Conservation (phyloP, 345 rosid genomes). For the Populus alba region DNA sequence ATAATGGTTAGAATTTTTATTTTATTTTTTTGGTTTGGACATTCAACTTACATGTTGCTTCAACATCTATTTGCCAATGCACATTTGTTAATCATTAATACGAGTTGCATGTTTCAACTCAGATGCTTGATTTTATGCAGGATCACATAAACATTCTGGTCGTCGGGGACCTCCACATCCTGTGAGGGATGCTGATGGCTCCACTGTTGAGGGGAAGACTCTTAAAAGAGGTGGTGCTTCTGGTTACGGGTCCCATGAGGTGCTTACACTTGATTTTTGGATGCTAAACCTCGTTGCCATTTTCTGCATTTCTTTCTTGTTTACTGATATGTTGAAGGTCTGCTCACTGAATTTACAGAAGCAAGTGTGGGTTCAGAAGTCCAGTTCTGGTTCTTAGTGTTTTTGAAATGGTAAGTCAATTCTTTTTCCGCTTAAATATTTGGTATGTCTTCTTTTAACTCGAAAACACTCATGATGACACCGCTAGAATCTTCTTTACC, state of each 20-base stretch:
- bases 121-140: slow-evolving; percentile 29
- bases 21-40: not conserved
- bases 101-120: not conserved
- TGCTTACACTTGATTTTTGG: slow-evolving; percentile 25
- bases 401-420: slow-evolving; percentile 8
- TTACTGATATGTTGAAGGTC: slow-evolving; percentile 11
- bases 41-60: not conserved
- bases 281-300: slow-evolving; percentile 1
- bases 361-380: slow-evolving; percentile 82
- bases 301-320: not conserved
- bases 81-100: not conserved
- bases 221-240: slow-evolving; percentile 52
- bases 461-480: not conserved
- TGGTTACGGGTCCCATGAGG: slow-evolving; percentile 59
- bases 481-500: not conserved
- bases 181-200: slow-evolving; percentile 42
- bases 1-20: slow-evolving; percentile 38
- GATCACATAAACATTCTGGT: slow-evolving; percentile 41
- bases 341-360: slow-evolving; percentile 50
- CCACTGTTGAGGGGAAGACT: slow-evolving; percentile 41
- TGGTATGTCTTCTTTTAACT: not conserved
- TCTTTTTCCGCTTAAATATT: not conserved
- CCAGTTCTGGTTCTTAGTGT: slow-evolving; percentile 57
- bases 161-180: slow-evolving; percentile 37
- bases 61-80: not conserved